Evolutionary conservation across 176 grass and related monocot species (phyloP).

Genomic region (Paspalum vaginatum): DNA sequence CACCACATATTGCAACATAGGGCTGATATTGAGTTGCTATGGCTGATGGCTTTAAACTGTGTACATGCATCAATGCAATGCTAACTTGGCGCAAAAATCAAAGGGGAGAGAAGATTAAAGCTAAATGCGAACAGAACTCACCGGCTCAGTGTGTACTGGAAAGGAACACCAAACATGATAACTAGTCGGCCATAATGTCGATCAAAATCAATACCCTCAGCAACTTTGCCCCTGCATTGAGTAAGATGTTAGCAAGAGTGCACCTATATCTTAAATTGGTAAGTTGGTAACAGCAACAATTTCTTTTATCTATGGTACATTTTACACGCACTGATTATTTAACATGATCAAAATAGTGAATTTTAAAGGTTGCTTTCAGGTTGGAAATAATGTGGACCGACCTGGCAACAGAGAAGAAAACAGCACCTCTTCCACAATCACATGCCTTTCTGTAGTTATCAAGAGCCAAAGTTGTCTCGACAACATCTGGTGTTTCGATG

Average conservation of each 20-base stretch:
- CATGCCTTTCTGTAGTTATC: constrained; percentile 98
- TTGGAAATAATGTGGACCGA: constrained; percentile 30
- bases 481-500: constrained; percentile 98
- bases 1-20: not conserved
- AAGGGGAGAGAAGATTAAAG: not conserved
- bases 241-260: constrained; percentile 6
- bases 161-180: constrained; percentile 98
- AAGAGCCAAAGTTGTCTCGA: constrained; percentile 96
- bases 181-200: constrained; percentile 97
- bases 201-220: constrained; percentile 99
- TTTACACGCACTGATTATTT: not conserved
- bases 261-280: not conserved
- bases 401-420: constrained; percentile 98
- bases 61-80: constrained; percentile 14
- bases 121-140: constrained; percentile 42
- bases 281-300: not conserved
- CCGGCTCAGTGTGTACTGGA: constrained; percentile 98
- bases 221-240: constrained; percentile 88
- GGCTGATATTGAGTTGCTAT: not conserved
- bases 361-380: constrained; percentile 26
- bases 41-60: not conserved
- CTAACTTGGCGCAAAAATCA: not conserved
- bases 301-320: constrained; percentile 18
- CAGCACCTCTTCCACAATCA: constrained; percentile 90
- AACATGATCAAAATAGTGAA: constrained; percentile 8